Base-by-base conservation (phyloP, 371 early-diverging fungal genomes). In the Mucor irregularis region DNA sequence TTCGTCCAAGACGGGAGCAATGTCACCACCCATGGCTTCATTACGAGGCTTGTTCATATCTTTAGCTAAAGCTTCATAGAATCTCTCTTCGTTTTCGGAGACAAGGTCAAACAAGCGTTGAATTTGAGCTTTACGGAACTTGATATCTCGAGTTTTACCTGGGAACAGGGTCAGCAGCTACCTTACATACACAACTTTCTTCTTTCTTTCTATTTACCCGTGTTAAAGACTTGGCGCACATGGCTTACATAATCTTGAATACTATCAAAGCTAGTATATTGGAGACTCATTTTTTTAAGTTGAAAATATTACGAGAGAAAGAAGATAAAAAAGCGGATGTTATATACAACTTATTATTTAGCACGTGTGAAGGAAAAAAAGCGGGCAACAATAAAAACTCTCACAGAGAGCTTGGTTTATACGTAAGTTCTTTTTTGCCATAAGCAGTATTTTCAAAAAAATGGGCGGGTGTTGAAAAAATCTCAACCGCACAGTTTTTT, bases 41-140 rank as follows among this genome's bases (percentile, higher is more conserved):
- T 73, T 63, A 55, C 84, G 84, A 53, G 79, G 73, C 61, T 86
- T 84, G 59, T 64, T 70, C 74, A 90, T 61, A 69, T 94, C 95
- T 52, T 77, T 67, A 59, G 62, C 48, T 33, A 91, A 49, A 22
- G 91, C 90, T 1, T 82, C 82, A 31, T 56, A 49, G 37, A 93
- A 37, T 7, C 56, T 63, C 5, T 80, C 80, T 61, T 85, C 76
- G 66, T 93, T 86, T 26, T 92, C 87, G 24, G 76, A 71, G 31
- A 92, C 28, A 30, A 92, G 61, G 10, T 72, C 57, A 63, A 85
- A 83, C 4, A 94, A 60, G 22, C 73, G 79, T 30, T 83, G 77
- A 26, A 95, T 76, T 61, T 93, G 92, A 28, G 72, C 62, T 47
- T 84, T 86, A 56, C 95, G 85, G 70, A 72, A 87, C 14, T 54